These are phyloP conservation scores for Platismatia glauca DNA, from an alignment of 495 filamentous ascomycete genomes.

Conservation along the genomic window DNA sequence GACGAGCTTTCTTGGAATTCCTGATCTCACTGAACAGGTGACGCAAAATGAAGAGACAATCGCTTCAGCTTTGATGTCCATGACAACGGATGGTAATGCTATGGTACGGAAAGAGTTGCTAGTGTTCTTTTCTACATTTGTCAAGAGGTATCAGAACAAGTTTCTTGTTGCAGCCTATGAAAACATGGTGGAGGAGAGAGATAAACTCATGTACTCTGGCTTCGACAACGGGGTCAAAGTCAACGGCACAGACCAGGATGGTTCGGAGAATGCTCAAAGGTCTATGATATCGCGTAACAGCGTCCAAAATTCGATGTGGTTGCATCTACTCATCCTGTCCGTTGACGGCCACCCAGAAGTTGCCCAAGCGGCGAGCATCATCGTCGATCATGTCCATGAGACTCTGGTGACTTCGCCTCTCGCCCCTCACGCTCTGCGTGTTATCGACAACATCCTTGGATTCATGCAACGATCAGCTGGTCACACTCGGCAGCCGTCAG, in stretches of 20 bases:
- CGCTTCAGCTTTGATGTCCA: conserved; percentile 72
- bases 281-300: conserved; percentile 64
- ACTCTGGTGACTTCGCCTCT: conserved; percentile 69
- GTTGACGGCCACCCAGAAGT: conserved; percentile 94
- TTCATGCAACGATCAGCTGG: conserved; percentile 43
- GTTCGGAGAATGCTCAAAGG: conserved; percentile 24
- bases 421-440: conserved; percentile 52
- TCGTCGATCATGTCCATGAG: conserved; percentile 78
- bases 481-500: conserved; percentile 42
- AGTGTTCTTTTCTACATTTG: conserved; percentile 88
- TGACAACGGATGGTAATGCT: conserved; percentile 84
- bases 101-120: conserved; percentile 88
- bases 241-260: conserved; percentile 14
- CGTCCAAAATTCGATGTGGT: conserved; percentile 87
- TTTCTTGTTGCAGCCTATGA: conserved; percentile 90
- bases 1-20: conserved; percentile 87
- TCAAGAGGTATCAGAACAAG: conserved; percentile 82
- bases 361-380: conserved; percentile 66
- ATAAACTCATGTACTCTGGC: conserved; percentile 45
- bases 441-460: conserved; percentile 70
- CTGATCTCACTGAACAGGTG: conserved; percentile 85
- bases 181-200: conserved; percentile 76
- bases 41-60: conserved; percentile 81
- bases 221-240: conserved; percentile 31
- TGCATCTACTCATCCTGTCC: conserved; percentile 79